Percentiles rank a stretch among this genome's conserved stretches.
phyloP scores from a whole-genome alignment of 768 basidiomycete species.

The Polyporus arcularius region DNA sequence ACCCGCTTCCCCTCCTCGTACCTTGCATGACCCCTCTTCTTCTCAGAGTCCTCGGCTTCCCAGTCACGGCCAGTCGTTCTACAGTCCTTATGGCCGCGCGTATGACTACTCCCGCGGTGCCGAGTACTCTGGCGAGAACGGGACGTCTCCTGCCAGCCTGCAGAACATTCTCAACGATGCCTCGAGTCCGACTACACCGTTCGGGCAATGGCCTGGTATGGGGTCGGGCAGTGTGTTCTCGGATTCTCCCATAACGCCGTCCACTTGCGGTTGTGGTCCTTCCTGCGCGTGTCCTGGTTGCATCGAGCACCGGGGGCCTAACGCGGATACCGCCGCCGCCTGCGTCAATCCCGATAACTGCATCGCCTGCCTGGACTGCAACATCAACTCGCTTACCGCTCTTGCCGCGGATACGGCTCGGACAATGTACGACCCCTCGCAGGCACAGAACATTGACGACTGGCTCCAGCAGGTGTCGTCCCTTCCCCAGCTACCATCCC shows the following conservation, averaged over 20 bases:
- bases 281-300: constrained; percentile 68
- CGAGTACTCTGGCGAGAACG: constrained; percentile 21
- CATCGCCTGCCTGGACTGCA: constrained; percentile 62
- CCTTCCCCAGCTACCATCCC: constrained; percentile 31
- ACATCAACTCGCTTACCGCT: constrained; percentile 52
- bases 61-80: constrained; percentile 54
- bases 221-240: background rate
- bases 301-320: constrained; percentile 49
- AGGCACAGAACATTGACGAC: constrained; percentile 52
- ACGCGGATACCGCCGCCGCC: constrained; percentile 26
- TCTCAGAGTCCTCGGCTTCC: constrained; percentile 44
- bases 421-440: constrained; percentile 42
- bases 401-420: constrained; percentile 39
- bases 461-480: constrained; percentile 57
- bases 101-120: constrained; percentile 51
- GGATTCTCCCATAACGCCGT: constrained; percentile 38
- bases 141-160: background rate
- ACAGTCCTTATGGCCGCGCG: constrained; percentile 70
- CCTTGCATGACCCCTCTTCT: constrained; percentile 49
- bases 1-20: constrained; percentile 28
- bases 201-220: constrained; percentile 6
- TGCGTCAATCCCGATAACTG: constrained; percentile 42
- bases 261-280: constrained; percentile 63
- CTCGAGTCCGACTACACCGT: constrained; percentile 7
- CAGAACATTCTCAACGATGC: background rate